Base-by-base conservation (phyloP, 345 rosid species). In the Erodium maritimum region DNA sequence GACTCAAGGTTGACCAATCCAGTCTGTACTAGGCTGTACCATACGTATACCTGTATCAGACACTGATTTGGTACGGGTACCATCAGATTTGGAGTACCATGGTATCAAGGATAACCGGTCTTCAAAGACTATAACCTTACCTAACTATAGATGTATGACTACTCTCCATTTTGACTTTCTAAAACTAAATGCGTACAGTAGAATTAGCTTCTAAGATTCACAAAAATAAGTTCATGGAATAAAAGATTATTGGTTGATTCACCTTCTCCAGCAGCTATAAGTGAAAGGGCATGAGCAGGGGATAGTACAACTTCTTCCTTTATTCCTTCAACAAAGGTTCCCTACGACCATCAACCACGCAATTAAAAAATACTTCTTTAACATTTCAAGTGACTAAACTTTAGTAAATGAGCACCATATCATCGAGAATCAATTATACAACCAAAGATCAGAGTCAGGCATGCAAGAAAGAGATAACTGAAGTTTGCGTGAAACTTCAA, bases 181-280 rank as follows among this genome's bases (percentile, higher is more conserved):
- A 42, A 42, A 3, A 42, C 48, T 42, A 37, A 37, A 16, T 14
- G 17, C 0, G 2, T 42, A 11, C 14, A 42, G 16, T 42, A 14
- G 48, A 4, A 42, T 42, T 14, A 42, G 17, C 17, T 0, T 42
- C 48, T 42, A 42, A 42, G 17, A 10, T 42, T 42, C 8, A 29
- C 3, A 10, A 42, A 42, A 10, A 42, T 7, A 37, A 21, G 25
- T 13, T 51, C 19, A 17, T 21, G 48, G 25, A 12, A n/a, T 52
- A 56, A 52, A 37, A 21, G 29, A 57, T 59, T 25, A 63, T 17
- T 51, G 57, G 33, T 33, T 17, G 13, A 23, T 12, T 66, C 66
- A 78, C 99, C 99, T 94, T 94, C 99, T 69, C 99, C 99, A 71
- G 99, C 90, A 42, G 99, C 97, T 65, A 94, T 89, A 69, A 94